Evolutionary conservation across 2,329 filamentous ascomycete species (phyloP), one percentile per base, ranked within the genome.

Genomic region (Fusarium pseudocircinatum): DNA sequence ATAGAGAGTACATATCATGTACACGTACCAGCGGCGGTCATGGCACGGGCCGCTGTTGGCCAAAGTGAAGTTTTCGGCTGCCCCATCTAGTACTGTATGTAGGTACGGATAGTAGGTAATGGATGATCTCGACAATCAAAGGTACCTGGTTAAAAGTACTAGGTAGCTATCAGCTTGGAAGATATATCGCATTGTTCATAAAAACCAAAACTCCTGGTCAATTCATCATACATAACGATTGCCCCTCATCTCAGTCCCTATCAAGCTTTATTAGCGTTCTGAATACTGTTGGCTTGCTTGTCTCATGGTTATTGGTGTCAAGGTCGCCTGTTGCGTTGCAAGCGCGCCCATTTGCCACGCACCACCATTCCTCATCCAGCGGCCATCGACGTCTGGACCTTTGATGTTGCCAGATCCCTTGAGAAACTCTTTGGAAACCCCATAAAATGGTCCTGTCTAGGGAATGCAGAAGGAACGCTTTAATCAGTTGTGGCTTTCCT

Each of bases 321-420:
- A 62, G 69, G 36, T 60, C 44, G 53, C 30, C 54, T 58, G 43
- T 59, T 69, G 70, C 57, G 52, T 53, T 67, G 36, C 60, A 73
- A 66, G 66, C 70, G 43, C 50, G 43, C 50, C 66, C 36, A 44
- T 70, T 53, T 71, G 60, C 57, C 57, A 74, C 57, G 40, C 65
- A 69, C 61, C 63, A 72, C 50, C 72, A 74, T 74, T 75, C 72
- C 72, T 70, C 30, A 39, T 60, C 57, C n/a, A 49, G 54, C 42
- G 46, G 43, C 42, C 42, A 65, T 26, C 58, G 46, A 56, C 47
- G 56, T 63, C 69, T 72, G 40, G 59, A 72, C 62, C 40, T 70
- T 56, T 62, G 52, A 44, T 59, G 46, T 42, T 61, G 44, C 44
- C 43, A 54, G 24, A 40, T 57, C 18, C 42, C 46, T 60, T 44